phyloP scores from a whole-genome alignment of 2,329 filamentous ascomycete species.

The Dendryphion nanum region DNA sequence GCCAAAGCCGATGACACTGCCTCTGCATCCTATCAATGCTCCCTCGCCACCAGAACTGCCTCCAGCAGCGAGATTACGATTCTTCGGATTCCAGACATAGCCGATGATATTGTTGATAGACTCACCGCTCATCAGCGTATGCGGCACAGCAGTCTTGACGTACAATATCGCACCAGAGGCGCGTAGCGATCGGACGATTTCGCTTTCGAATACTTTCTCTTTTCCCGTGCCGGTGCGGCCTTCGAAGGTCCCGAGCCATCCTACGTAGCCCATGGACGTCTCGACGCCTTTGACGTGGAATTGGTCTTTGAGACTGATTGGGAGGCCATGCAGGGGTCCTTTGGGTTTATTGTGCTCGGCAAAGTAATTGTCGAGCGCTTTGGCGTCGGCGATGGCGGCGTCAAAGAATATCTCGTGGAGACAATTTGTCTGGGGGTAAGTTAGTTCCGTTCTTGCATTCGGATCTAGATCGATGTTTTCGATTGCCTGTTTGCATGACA shows the following conservation, averaged over 20 bases:
- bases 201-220: slow-evolving; percentile 56
- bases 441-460: neutral
- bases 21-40: slow-evolving; percentile 55
- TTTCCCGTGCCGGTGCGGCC: slow-evolving; percentile 53
- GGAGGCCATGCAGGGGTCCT: slow-evolving; percentile 48
- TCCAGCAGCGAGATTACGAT: slow-evolving; percentile 52
- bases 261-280: slow-evolving; percentile 60
- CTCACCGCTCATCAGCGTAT: slow-evolving; percentile 59
- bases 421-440: slow-evolving; percentile 24
- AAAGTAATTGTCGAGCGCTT: slow-evolving; percentile 43
- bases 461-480: neutral
- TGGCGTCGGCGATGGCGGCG: slow-evolving; percentile 43
- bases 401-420: slow-evolving; percentile 52
- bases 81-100: slow-evolving; percentile 58
- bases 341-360: slow-evolving; percentile 33
- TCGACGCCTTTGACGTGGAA: slow-evolving; percentile 50
- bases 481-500: too few relatives aligned
- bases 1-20: slow-evolving; percentile 57
- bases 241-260: slow-evolving; percentile 64
- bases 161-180: slow-evolving; percentile 56
- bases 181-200: slow-evolving; percentile 57
- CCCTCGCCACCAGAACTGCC: slow-evolving; percentile 63
- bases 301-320: slow-evolving; percentile 50
- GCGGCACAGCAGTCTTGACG: slow-evolving; percentile 58
- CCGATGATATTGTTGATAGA: slow-evolving; percentile 62